Base-by-base conservation (phyloP, 768 basidiomycete species). In the Leccinum ochraceum region DNA sequence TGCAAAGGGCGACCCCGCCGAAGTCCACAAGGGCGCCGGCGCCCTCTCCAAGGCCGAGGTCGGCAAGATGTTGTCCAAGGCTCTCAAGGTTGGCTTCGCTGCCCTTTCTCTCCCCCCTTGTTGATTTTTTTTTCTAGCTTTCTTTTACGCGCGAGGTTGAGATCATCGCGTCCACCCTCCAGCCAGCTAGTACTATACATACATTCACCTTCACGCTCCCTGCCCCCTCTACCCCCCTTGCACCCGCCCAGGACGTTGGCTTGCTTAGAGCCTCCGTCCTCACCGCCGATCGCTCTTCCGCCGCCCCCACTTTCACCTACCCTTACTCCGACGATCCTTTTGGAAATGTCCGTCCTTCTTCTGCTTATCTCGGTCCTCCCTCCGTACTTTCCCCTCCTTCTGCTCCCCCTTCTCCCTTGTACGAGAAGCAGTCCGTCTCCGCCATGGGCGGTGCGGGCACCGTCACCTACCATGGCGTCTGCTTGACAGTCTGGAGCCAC, bases 401-500 rank as follows among this genome's bases (percentile, higher is more conserved):
- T 3, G 60, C 55, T 2, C 50, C 67, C 3, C 9, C 69, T 6
- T 70, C 71, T 34, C 72, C 72, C 55, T 70, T 69, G 61, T 76
- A 73, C 28, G 73, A 74, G 28, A 74, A 74, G 49, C 74, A 74
- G 16, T 63, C 63, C 0, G 39, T 60, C 1, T 46, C 64, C 0
- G 80, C 79, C n/a, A 81, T 82, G 56, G 69, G 75, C 26, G 67
- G 78, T 30, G 61, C 49, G 9, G 68, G 72, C 6, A 74, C 75
- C 3, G 73, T 92, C 62, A 87, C 89, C 9, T 96, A 93, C 71
- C 86, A 97, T 69, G 94, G 94, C 52, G 94, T 96, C 39, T 94
- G 93, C 66, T 80, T 98, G 60, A 94, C 94, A 2, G 93, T 97
- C 2, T 98, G 94, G 94, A 94, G 92, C 4, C 94, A 95, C 69